phyloP scores from a whole-genome alignment of 148 eudicot genomes.

The Camellia lanceoleosa region DNA sequence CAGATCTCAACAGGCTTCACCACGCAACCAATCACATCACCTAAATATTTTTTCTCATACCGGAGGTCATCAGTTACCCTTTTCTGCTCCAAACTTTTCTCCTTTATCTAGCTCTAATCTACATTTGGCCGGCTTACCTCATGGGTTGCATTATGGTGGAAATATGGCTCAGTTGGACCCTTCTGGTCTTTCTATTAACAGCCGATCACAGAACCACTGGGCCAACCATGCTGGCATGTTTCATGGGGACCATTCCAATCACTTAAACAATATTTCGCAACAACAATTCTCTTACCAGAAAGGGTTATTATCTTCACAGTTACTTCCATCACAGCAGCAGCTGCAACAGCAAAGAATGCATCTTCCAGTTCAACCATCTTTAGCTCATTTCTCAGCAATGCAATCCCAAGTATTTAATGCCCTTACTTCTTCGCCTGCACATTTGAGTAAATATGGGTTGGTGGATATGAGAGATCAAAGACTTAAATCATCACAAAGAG shows the following conservation, averaged over 20 bases:
- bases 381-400: slow-evolving; percentile 48
- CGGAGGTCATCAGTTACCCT: slow-evolving; percentile 34
- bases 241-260: slow-evolving; percentile 55
- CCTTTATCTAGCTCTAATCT: slow-evolving; percentile 40
- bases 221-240: slow-evolving; percentile 30
- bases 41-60: slow-evolving; percentile 37
- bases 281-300: slow-evolving; percentile 55
- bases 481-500: slow-evolving; percentile 45
- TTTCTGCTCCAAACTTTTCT: slow-evolving; percentile 50
- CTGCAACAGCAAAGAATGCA: slow-evolving; percentile 53
- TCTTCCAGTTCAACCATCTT: slow-evolving; percentile 38
- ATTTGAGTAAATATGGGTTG: slow-evolving; percentile 53
- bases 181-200: slow-evolving; percentile 37
- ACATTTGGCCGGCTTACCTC: slow-evolving; percentile 45
- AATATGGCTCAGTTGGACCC: slow-evolving; percentile 45
- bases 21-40: slow-evolving; percentile 43
- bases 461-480: slow-evolving; percentile 70
- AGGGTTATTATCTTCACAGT: slow-evolving; percentile 48
- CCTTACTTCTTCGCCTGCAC: slow-evolving; percentile 57
- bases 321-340: slow-evolving; percentile 43
- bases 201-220: slow-evolving; percentile 46
- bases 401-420: slow-evolving; percentile 59
- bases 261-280: slow-evolving; percentile 50
- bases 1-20: slow-evolving; percentile 63
- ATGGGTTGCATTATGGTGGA: slow-evolving; percentile 55